Conservation (phyloP, 2,329 filamentous ascomycete species). For the Penicillium decumbens region DNA sequence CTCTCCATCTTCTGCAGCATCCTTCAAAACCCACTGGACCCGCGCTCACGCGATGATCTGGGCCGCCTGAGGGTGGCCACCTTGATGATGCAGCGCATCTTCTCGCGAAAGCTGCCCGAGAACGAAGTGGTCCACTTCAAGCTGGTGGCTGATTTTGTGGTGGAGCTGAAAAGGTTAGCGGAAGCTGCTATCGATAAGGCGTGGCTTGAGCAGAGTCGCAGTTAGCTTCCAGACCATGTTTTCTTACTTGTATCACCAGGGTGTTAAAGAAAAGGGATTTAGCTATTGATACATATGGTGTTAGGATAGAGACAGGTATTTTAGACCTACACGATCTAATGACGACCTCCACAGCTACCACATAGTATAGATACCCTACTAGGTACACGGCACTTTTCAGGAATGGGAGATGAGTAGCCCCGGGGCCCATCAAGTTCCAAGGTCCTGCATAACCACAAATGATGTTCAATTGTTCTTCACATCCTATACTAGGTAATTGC, state of each 20-base stretch:
- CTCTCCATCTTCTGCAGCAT: slow-evolving; percentile 55
- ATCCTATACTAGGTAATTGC: no score
- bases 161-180: slow-evolving; percentile 44
- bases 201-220: slow-evolving; percentile 26
- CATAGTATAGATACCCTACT: background rate
- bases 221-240: background rate
- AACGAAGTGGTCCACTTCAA: slow-evolving; percentile 42
- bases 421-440: no score
- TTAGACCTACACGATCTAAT: background rate
- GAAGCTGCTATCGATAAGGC: slow-evolving; percentile 44
- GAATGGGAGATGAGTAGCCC: no score
- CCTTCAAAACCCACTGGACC: slow-evolving; percentile 46
- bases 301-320: background rate
- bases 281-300: background rate
- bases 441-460: no score
- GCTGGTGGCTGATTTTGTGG: slow-evolving; percentile 43
- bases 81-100: slow-evolving; percentile 42
- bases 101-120: slow-evolving; percentile 26
- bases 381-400: no score
- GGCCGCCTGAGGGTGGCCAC: slow-evolving; percentile 44
- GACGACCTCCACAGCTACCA: background rate
- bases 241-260: background rate
- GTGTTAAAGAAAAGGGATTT: background rate
- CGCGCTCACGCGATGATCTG: slow-evolving; percentile 45
- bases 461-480: no score